These are phyloP conservation scores for Coprinopsis marcescibilis DNA, from an alignment of 768 basidiomycete genomes.

Conservation along the genomic window DNA sequence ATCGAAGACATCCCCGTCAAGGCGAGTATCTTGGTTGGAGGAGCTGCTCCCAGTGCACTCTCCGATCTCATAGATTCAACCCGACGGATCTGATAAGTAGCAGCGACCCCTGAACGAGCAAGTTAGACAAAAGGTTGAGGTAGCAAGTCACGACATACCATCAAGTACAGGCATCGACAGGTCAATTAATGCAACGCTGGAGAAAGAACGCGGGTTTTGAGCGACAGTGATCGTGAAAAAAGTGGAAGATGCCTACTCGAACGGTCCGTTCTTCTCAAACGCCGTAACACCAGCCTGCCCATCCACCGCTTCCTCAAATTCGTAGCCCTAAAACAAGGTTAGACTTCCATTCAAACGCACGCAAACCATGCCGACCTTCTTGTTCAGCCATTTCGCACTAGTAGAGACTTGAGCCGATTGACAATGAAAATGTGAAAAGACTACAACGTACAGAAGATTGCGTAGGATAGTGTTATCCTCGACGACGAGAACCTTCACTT, in stretches of 20 bases:
- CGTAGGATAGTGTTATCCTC: conserved; percentile 89
- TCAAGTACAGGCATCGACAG: conserved; percentile 93
- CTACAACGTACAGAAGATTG: conserved; percentile 60
- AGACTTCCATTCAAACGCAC: conserved; percentile 13
- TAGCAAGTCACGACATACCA: conserved; percentile 43
- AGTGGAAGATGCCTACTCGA: conserved; percentile 60
- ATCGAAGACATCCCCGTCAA: conserved; percentile 91
- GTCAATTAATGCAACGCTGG: conserved; percentile 80
- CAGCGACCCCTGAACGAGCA: conserved; percentile 59
- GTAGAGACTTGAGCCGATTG: conserved; percentile 1
- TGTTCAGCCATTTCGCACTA: conserved; percentile 61
- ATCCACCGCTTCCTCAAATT: conserved; percentile 74
- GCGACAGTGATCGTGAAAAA: background rate
- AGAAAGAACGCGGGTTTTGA: conserved; percentile 9
- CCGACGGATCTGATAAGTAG: conserved; percentile 75
- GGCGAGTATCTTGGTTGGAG: conserved; percentile 64
- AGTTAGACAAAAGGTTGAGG: background rate
- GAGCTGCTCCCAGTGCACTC: conserved; percentile 19
- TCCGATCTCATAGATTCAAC: conserved; percentile 42
- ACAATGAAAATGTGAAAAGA: background rate
- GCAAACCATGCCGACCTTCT: conserved; percentile 34
- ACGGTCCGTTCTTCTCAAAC: conserved; percentile 68
- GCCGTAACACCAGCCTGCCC: conserved; percentile 79
- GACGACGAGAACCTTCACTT: conserved; percentile 70
- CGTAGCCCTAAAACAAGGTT: conserved; percentile 47